These are phyloP conservation scores for Ceriops zippeliana DNA, from an alignment of 345 rosid genomes.

Conservation along the genomic window DNA sequence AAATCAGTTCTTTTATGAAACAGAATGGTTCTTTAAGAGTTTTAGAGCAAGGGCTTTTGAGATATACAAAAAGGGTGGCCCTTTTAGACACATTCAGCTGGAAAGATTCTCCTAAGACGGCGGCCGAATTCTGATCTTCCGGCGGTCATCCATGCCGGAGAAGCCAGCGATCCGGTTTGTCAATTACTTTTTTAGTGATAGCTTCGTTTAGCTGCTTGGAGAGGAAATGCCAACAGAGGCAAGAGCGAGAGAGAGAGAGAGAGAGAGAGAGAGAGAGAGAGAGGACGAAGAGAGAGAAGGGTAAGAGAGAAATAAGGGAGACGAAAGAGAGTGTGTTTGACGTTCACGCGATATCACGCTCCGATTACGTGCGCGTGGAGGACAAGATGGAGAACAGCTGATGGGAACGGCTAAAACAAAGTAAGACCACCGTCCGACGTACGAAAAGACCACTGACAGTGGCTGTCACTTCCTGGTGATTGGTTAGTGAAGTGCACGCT, in stretches of 20 bases:
- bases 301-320: constrained; percentile 13
- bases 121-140: constrained; percentile 47
- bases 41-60: constrained; percentile 1
- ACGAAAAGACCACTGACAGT: constrained; percentile 53
- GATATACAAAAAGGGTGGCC: constrained; percentile 4
- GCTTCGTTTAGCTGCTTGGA: constrained; percentile 19
- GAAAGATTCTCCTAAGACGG: constrained; percentile 32
- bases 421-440: constrained; percentile 64
- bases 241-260: neutral
- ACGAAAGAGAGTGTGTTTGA: constrained; percentile 7
- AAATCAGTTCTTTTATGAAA: constrained; percentile 15
- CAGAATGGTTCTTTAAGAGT: neutral
- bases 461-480: constrained; percentile 43
- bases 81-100: constrained; percentile 27
- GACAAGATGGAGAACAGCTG: constrained; percentile 28
- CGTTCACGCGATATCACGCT: constrained; percentile 20
- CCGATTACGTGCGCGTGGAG: constrained; percentile 36
- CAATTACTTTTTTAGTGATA: constrained; percentile 17
- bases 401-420: constrained; percentile 42
- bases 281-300: neutral
- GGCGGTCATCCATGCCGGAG: constrained; percentile 39
- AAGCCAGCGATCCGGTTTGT: constrained; percentile 8
- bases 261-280: neutral
- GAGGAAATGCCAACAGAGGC: constrained; percentile 26
- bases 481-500: constrained; percentile 53